Evolutionary conservation across 2,329 filamentous ascomycete species (phyloP), one percentile per base, ranked within the genome.

Genomic region (Pestalotiopsis sp.): DNA sequence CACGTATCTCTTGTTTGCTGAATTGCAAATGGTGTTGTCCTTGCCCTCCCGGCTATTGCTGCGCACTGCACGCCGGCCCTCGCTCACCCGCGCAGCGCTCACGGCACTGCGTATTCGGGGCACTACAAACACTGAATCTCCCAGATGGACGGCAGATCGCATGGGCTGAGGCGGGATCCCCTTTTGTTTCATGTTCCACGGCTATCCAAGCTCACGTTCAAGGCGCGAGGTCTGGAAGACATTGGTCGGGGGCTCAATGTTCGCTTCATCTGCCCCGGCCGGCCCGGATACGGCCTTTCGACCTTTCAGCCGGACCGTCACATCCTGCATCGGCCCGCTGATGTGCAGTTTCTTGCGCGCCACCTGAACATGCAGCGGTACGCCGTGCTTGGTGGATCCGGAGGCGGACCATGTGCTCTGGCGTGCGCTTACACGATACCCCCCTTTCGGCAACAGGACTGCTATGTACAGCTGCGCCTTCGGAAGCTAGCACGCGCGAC

Each of bases 341-440:
- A 86, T 66, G 71, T 85, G 3, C 69, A 79, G 17, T 73, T 73
- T 0, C 77, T 86, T 6, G 77, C 79, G 5, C 70, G 78, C 2
- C 76, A 82, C 67, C 76, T 85, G 10, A 74, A 78, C 4, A 68
- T 85, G 17, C 66, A 74, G 4, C 70, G 75, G 4, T 86, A 83
- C 72, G 77, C 78, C 17, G 75, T 86, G 24, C 69, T 85, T 5
- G 83, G 82, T 1, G 73, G 79, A 4, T 83, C 81, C 0, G 84
- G 83, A 7, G 84, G 84, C 22, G 81, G 81, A 1, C 82, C 83
- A 0, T 85, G 83, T 70, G 79, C 79, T 1, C 72, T 85, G 11
- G 83, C 83, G 24, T 86, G 83, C 70, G 78, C 83, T 13, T 75
- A 78, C 56, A 14, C n/a, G n/a, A 24, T 63, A n/a, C 60, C 60